Base-by-base conservation (phyloP, 1,139 yeast genomes). In the Yamadazyma kanchanaburiensis region DNA sequence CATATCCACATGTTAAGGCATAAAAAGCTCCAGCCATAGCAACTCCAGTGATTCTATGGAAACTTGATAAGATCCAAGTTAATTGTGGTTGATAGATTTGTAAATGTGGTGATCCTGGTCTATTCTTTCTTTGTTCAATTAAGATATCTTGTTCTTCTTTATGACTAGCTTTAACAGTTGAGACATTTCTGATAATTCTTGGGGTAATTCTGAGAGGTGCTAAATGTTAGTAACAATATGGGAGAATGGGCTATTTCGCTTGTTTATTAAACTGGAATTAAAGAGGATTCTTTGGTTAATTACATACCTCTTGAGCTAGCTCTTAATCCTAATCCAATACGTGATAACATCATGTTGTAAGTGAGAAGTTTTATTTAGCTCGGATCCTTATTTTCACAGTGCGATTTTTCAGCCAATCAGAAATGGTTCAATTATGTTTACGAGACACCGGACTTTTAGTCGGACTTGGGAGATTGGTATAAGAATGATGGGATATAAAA, bases 61-160 rank as follows among this genome's bases (percentile, higher is more conserved):
- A 58, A 22, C 81, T 66, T 4, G 97, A 89, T 55, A 91, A 58
- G 42, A 74, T 61, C 84, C 82, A 74, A 25, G 97, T 86, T 45
- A 89, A 59, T 67, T 91, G 96, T 31, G 94, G 94, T 65, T 87
- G 70, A 67, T 89, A 91, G 54, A 91, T 89, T 38, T 79, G 64
- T 55, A 91, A 72, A 59, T 91, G 95, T 36, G 98, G 98, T 24
- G 96, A 88, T 21, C 74, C 64, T 26, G 98, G 98, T 65, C 98
- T 80, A 64, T 78, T 75, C 48, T 71, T 73, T 60, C 98, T 80
- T 67, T 91, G 98, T 33, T 81, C 77, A 37, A 78, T 72, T 42
- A 91, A 74, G 38, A 88, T 71, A 26, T 73, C 75, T 45, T 81
- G 74, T 49, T 84, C 94, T 48, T 77, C 76, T 15, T 66, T 74